Conservation (phyloP, 148 eudicot species). For the Rhododendron vialii region DNA sequence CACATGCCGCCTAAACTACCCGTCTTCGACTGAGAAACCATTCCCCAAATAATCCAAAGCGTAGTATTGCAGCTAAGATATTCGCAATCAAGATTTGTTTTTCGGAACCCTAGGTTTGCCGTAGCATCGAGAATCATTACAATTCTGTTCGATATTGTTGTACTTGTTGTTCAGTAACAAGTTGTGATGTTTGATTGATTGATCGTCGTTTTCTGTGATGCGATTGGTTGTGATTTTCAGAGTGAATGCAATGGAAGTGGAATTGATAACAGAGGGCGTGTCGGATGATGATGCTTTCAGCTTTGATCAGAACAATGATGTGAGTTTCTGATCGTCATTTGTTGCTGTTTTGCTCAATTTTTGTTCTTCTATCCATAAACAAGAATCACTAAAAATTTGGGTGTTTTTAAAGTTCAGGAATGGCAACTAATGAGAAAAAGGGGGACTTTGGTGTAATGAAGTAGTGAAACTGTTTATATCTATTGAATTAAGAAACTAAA, state of each 20-base stretch:
- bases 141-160: not conserved
- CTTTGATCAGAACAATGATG: conserved; percentile 33
- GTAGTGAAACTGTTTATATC: not conserved
- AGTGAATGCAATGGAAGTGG: conserved; percentile 47
- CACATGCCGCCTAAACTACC: not conserved
- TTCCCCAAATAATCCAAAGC: not conserved
- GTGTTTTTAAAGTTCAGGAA: not conserved
- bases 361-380: not conserved
- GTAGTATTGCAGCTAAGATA: not conserved
- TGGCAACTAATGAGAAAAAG: not conserved
- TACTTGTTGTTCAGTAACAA: not conserved
- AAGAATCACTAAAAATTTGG: too few relatives aligned
- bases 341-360: not conserved
- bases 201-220: not conserved
- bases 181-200: not conserved
- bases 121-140: not conserved
- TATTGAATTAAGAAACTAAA: not conserved
- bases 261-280: conserved; percentile 37
- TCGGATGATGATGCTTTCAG: conserved; percentile 44
- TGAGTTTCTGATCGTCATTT: conserved; percentile 15
- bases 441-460: not conserved
- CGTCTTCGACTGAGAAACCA: not conserved
- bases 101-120: not conserved
- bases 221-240: not conserved
- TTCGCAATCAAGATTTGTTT: not conserved